Conservation (phyloP, 1,139 yeast species). For the Yamadazyma epiphylla region DNA sequence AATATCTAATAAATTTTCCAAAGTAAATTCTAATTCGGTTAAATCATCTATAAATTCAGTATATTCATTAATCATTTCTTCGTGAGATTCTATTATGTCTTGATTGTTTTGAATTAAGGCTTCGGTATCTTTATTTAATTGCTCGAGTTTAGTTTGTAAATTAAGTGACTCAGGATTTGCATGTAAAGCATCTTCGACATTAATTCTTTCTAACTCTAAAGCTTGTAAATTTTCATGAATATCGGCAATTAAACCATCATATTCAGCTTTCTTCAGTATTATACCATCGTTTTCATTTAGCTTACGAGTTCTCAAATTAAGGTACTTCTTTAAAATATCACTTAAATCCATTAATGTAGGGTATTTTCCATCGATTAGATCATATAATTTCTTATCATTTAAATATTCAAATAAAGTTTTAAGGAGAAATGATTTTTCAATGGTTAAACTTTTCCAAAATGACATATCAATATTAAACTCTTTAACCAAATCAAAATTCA, state of each 20-base stretch:
- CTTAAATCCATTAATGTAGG: slow-evolving; percentile 83
- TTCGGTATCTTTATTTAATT: slow-evolving; percentile 10
- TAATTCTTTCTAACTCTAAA: slow-evolving; percentile 3
- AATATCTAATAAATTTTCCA: slow-evolving; percentile 67
- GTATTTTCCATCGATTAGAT: slow-evolving; percentile 65
- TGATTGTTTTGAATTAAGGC: slow-evolving; percentile 5
- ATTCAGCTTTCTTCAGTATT: slow-evolving; percentile 14
- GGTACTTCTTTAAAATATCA: slow-evolving; percentile 49
- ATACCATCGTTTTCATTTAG: slow-evolving; percentile 27
- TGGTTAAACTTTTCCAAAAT: slow-evolving; percentile 68
- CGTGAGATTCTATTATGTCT: no score
- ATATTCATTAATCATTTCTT: slow-evolving; percentile 23
- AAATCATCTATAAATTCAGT: slow-evolving; percentile 27
- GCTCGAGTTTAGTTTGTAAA: slow-evolving; percentile 5
- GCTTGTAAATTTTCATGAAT: slow-evolving; percentile 3
- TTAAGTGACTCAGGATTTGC: slow-evolving; percentile 3
- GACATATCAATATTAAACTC: slow-evolving; percentile 54
- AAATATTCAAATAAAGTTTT: slow-evolving; percentile 68
- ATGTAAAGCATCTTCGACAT: slow-evolving; percentile 1
- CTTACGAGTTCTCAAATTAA: slow-evolving; percentile 40
- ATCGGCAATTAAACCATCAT: slow-evolving; percentile 6
- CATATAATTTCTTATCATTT: slow-evolving; percentile 45
- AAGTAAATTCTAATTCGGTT: slow-evolving; percentile 66
- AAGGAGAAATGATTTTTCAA: slow-evolving; percentile 72
- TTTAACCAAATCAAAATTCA: slow-evolving; percentile 58